Evolutionary conservation across 1,284 basidiomycete genomes (phyloP), one percentile per base, ranked within the genome.

Genomic region (Flammula alnicola): DNA sequence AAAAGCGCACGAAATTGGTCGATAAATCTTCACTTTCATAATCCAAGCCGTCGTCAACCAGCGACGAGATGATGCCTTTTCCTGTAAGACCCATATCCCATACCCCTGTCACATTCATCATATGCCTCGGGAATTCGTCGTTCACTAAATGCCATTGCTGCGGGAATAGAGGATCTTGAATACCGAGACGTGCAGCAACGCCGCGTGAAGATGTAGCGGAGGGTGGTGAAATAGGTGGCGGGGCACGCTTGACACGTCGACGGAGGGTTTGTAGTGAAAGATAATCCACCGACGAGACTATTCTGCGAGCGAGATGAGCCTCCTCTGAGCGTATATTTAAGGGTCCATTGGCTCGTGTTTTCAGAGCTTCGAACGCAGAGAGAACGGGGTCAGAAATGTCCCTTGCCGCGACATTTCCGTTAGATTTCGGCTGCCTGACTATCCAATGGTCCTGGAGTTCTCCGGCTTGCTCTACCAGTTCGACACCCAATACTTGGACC

Each of bases 21-120:
- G 85, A 84, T 39, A 99, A 77, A 70, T 99, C 96, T 19, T 86
- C 83, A 61, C 87, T 93, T 44, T 86, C 83, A 68, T 94, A 91
- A 67, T 99, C 97, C 57, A 99, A 72, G 0, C 97, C 97, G 67
- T 99, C 97, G 67, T 99, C 97, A 20, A 99, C 90, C 43, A 99
- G 78, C 5, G 93, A 92, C 5, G 95, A 85, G 43, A 91, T 89
- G 37, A 98, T 78, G 14, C 93, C 94, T 59, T 86, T 80, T 1
- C 97, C 97, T 0, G 87, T 91, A 55, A 95, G 80, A 1, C 92
- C 93, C 71, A 86, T 79, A 32, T 90, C 86, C 93, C 93, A 95
- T 1, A 94, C 78, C n/a, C 78, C 76, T 0, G 88, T 84, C 16
- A 90, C 84, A 61, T 95, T 95, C 84, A 95, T 90, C 78, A 84